Evolutionary conservation across 75 land plant species (phyloP).

Genomic region (Pinus albicaulis): DNA sequence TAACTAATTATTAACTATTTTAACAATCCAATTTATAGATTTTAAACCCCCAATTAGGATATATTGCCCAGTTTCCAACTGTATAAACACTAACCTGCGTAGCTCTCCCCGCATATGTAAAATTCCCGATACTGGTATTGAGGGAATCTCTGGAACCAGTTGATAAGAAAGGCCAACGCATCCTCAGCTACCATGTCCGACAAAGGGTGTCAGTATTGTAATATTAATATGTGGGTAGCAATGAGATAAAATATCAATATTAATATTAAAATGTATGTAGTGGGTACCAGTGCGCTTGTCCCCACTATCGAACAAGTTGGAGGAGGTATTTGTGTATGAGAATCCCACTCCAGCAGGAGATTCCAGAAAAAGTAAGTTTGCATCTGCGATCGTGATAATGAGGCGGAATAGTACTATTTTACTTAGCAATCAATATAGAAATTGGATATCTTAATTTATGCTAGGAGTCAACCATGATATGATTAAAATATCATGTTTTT

Average conservation of each 20-base stretch:
- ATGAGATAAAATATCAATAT: too few relatives aligned
- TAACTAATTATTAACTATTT: too few relatives aligned
- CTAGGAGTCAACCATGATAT: too few relatives aligned
- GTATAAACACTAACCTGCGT: conserved; percentile 40
- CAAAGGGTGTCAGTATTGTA: background rate
- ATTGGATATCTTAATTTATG: too few relatives aligned
- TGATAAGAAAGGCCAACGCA: conserved; percentile 32
- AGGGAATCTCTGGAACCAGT: conserved; percentile 70
- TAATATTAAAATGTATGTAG: too few relatives aligned
- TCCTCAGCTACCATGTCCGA: too few relatives aligned
- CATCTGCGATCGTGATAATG: conserved; percentile 15
- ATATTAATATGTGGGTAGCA: conserved; percentile 18
- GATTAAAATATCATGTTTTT: too few relatives aligned
- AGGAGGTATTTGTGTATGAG: conserved; percentile 63
- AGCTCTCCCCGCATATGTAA: conserved; percentile 75
- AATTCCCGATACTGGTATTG: conserved; percentile 55
- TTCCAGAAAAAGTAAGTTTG: conserved; percentile 69
- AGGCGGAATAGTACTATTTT: background rate
- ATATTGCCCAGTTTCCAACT: too few relatives aligned
- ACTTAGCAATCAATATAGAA: too few relatives aligned
- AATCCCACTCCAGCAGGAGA: conserved; percentile 79
- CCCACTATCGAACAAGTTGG: background rate
- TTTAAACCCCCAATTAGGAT: too few relatives aligned
- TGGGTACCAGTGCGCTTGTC: too few relatives aligned
- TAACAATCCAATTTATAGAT: too few relatives aligned